A percentile compares a stretch with the other conserved stretches of the same genome.
These are phyloP conservation scores for Rhododendron henanense DNA, from an alignment of 148 eudicot genomes.

Conservation along the genomic window DNA sequence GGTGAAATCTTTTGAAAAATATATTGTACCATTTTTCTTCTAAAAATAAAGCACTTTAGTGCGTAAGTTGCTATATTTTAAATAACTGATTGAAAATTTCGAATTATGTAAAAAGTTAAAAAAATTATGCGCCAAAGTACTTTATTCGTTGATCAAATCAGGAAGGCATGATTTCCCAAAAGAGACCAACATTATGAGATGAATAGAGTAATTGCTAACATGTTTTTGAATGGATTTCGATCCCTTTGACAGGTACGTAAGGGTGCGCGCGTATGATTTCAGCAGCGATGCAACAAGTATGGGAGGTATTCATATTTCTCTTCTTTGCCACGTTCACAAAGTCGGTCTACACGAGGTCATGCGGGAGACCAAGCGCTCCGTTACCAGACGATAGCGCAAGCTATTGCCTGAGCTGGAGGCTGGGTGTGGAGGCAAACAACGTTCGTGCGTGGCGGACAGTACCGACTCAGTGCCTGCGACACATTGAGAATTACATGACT, in stretches of 20 bases:
- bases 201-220: too few species aligned
- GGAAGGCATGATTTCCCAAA: not conserved
- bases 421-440: constrained; percentile 77
- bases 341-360: constrained; percentile 7
- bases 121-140: not conserved
- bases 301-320: constrained; percentile 11
- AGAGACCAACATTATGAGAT: too few species aligned
- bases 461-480: constrained; percentile 53
- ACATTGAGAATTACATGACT: constrained; percentile 57
- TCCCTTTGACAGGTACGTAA: not conserved
- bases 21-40: too few species aligned
- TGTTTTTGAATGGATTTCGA: not conserved
- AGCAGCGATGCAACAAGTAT: constrained; percentile 4
- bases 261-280: not conserved
- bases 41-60: not conserved
- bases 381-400: constrained; percentile 6
- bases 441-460: constrained; percentile 62
- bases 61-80: too few species aligned
- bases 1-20: not conserved
- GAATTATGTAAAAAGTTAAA: not conserved
- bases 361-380: constrained; percentile 7
- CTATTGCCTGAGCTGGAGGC: constrained; percentile 79
- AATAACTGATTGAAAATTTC: not conserved
- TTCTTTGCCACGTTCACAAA: constrained; percentile 17
- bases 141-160: too few species aligned